These are phyloP conservation scores for Ciborinia camelliae DNA, from an alignment of 2,329 filamentous ascomycete genomes.

Conservation along the genomic window DNA sequence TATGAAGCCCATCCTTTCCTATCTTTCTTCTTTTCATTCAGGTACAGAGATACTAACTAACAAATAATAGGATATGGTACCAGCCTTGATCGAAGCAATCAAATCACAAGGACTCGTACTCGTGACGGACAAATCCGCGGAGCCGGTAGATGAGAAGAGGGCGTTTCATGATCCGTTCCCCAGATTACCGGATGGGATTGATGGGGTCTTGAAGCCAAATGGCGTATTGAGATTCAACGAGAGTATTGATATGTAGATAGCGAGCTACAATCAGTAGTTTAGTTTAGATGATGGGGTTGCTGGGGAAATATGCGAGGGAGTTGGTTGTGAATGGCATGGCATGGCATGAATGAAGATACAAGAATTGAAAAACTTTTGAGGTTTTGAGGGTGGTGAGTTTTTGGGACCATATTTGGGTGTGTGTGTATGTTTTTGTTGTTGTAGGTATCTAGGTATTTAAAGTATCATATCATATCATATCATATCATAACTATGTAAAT, in stretches of 20 bases:
- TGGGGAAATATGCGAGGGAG: neutral
- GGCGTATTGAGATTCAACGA: constrained; percentile 92
- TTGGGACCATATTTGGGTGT: too few species aligned
- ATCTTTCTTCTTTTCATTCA: neutral
- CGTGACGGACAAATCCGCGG: constrained; percentile 77
- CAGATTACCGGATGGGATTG: constrained; percentile 73
- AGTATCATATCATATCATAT: neutral
- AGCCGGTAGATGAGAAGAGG: constrained; percentile 32
- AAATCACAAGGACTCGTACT: constrained; percentile 91
- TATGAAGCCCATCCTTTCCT: neutral
- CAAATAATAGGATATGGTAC: constrained; percentile 75
- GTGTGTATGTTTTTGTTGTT: too few species aligned
- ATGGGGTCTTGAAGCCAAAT: constrained; percentile 80
- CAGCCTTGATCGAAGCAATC: constrained; percentile 86
- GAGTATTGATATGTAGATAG: constrained; percentile 66
- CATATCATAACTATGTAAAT: neutral
- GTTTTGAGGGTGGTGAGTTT: too few species aligned
- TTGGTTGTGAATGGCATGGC: too few species aligned
- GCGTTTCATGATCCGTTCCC: constrained; percentile 50
- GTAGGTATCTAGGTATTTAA: too few species aligned
- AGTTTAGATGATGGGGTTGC: neutral
- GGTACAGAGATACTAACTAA: constrained; percentile 25
- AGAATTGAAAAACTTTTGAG: neutral
- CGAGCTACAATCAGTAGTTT: neutral
- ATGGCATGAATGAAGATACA: neutral